Conservation (phyloP, 176 grass and related monocot species). For the Poa pratensis region DNA sequence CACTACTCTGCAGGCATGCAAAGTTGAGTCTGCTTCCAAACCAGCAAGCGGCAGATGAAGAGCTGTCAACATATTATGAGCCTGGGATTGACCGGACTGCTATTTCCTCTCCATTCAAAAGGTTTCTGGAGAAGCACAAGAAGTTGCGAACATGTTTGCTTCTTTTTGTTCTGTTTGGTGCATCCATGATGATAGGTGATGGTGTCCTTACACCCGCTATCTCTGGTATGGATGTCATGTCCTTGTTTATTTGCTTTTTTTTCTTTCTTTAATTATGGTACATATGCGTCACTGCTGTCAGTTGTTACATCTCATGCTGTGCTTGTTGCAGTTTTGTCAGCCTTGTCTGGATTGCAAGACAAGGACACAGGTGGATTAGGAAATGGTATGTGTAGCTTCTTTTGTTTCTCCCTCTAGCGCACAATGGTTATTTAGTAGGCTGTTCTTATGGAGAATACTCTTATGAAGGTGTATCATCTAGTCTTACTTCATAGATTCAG, state of each 20-base stretch:
- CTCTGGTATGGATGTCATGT: slow-evolving; percentile 51
- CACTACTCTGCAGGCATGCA: slow-evolving; percentile 74
- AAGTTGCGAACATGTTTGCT: slow-evolving; percentile 69
- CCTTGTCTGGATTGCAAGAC: slow-evolving; percentile 59
- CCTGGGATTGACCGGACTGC: slow-evolving; percentile 44
- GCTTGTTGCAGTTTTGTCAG: slow-evolving; percentile 59
- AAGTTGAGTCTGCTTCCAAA: slow-evolving; percentile 78
- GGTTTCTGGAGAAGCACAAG: slow-evolving; percentile 72
- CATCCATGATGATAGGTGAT: slow-evolving; percentile 81
- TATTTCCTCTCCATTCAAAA: slow-evolving; percentile 63
- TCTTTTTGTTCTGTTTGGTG: slow-evolving; percentile 69
- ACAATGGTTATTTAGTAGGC: background rate
- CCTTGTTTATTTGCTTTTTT: background rate
- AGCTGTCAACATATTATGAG: slow-evolving; percentile 65
- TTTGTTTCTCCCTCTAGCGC: slow-evolving; percentile 4
- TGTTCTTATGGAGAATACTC: background rate
- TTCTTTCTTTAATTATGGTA: background rate
- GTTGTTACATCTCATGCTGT: slow-evolving; percentile 24
- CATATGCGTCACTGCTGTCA: background rate
- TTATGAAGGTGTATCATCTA: slow-evolving; percentile 21
- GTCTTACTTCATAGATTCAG: slow-evolving; percentile 14
- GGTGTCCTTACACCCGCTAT: slow-evolving; percentile 66
- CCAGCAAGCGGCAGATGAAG: slow-evolving; percentile 76
- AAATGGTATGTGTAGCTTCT: slow-evolving; percentile 45
- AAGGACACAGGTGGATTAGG: slow-evolving; percentile 30